Conservation (phyloP, 495 filamentous ascomycete species). For the Aspergillus campestris region DNA sequence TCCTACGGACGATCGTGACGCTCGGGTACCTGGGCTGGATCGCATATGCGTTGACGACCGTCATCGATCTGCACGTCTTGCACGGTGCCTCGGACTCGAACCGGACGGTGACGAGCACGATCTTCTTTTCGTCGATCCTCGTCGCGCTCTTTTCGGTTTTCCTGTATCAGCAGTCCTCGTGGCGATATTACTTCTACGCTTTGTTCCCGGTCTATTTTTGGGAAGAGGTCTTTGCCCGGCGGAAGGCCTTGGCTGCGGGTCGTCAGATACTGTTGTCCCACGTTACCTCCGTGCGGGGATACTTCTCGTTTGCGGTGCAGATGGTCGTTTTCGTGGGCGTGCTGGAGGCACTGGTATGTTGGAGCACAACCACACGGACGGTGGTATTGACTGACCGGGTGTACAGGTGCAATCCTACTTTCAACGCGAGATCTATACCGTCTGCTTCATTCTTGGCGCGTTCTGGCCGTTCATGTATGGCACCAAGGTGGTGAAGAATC, state of each 20-base stretch:
- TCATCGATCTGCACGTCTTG: slow-evolving; percentile 83
- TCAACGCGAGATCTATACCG: slow-evolving; percentile 75
- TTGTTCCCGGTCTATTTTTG: slow-evolving; percentile 92
- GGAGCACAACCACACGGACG: neutral
- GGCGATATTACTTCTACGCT: slow-evolving; percentile 86
- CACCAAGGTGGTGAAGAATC: slow-evolving; percentile 54
- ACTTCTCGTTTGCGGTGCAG: slow-evolving; percentile 50
- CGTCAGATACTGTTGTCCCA: slow-evolving; percentile 60
- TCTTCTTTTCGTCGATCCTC: slow-evolving; percentile 69
- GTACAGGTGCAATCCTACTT: slow-evolving; percentile 75
- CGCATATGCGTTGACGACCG: slow-evolving; percentile 84
- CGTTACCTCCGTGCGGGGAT: slow-evolving; percentile 47
- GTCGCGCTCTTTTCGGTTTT: slow-evolving; percentile 71
- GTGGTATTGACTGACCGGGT: slow-evolving; percentile 6
- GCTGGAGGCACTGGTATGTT: slow-evolving; percentile 73
- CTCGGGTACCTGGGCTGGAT: slow-evolving; percentile 97
- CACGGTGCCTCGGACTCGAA: slow-evolving; percentile 60
- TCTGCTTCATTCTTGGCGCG: slow-evolving; percentile 64
- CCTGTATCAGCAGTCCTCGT: slow-evolving; percentile 65
- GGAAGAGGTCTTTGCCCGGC: slow-evolving; percentile 86
- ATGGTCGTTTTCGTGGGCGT: slow-evolving; percentile 58
- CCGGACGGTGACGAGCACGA: slow-evolving; percentile 49
- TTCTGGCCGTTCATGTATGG: slow-evolving; percentile 78
- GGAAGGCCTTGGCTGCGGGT: slow-evolving; percentile 60
- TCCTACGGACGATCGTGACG: slow-evolving; percentile 85